These are phyloP conservation scores for Dactylellina sp. DNA, from an alignment of 2,329 filamentous ascomycete species.

Conservation along the genomic window DNA sequence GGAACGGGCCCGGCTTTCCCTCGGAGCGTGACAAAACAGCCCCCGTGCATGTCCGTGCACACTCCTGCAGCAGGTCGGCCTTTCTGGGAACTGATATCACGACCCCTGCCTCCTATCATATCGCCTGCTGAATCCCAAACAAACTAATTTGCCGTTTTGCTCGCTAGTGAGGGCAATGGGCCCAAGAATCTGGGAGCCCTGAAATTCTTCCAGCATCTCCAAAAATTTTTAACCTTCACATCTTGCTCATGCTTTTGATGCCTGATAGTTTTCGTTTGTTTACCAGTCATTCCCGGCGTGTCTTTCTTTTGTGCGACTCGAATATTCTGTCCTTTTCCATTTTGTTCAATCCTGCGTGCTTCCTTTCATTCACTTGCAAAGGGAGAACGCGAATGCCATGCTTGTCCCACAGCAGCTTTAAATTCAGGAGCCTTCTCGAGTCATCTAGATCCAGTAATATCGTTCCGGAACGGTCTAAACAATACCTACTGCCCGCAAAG, in stretches of 20 bases:
- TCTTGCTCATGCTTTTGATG: constrained; percentile 31
- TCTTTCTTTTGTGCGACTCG: constrained; percentile 35
- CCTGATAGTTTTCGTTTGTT: constrained; percentile 25
- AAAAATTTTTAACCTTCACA: constrained; percentile 20
- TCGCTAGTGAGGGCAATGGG: constrained; percentile 41
- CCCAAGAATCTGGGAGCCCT: constrained; percentile 37
- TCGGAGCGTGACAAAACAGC: constrained; percentile 25
- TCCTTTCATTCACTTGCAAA: constrained; percentile 51
- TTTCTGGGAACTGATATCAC: constrained; percentile 36
- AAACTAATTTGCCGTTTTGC: constrained; percentile 50
- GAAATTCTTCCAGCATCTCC: constrained; percentile 20
- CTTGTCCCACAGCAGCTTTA: constrained; percentile 32
- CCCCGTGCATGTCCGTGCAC: constrained; percentile 24
- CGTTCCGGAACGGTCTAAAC: constrained; percentile 18
- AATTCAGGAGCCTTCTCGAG: constrained; percentile 33
- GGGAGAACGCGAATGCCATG: constrained; percentile 47
- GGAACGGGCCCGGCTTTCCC: constrained; percentile 39
- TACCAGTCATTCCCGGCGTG: constrained; percentile 52
- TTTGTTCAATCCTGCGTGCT: constrained; percentile 32
- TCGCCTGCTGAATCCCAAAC: constrained; percentile 53
- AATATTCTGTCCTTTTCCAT: constrained; percentile 20
- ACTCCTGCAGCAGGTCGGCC: constrained; percentile 20
- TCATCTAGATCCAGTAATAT: constrained; percentile 6
- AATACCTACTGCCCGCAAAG: background rate
- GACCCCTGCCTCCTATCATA: constrained; percentile 40